Base-by-base conservation (phyloP, 1,139 yeast genomes). In the Candida anutae region DNA sequence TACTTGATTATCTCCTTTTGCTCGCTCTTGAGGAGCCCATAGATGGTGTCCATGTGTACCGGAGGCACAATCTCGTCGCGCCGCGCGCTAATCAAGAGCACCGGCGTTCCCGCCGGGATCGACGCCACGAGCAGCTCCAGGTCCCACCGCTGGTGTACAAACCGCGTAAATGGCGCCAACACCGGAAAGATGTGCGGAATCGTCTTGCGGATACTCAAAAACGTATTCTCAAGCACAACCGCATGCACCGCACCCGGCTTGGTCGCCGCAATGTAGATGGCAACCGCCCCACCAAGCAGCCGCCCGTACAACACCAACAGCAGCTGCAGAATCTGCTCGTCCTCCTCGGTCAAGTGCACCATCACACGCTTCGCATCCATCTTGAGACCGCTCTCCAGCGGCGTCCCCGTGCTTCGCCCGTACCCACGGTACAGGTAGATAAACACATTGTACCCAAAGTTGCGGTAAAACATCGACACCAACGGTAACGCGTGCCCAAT, bases 251-350 rank as follows among this genome's bases (percentile, higher is more conserved):
- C 38, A 1, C 55, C 42, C 2, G 73, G 56, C 52, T 66, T 62
- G 28, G 62, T 58, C 2, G 87, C 67, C 0, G 94, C 88, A 29
- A 85, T 71, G 51, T 87, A 82, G 13, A 87, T 71, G 5, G 94
- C 87, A 15, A 85, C 95, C 0, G 98, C 98, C 1, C 98, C 97
- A 15, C 98, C 98, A 15, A 90, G 62, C 4, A 95, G 83, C 32
- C 96, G 67, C 2, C 98, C 98, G 48, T 87, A 88, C 12, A 87
- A 62, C 1, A 85, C 57, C 4, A 88, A 42, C 5, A 77, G 60
- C 2, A 81, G 67, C 29, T 63, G 53, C 28, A 62, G 58, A 33
- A 76, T 67, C 36, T 65, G 70, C 29, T 64, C 67, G 22, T 65
- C 68, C 41, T 79, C 78, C 1, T 57, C 43, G 1, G 60, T 43